These are phyloP conservation scores for Marasmius sp. DNA, from an alignment of 1,284 basidiomycete genomes.

Conservation along the genomic window DNA sequence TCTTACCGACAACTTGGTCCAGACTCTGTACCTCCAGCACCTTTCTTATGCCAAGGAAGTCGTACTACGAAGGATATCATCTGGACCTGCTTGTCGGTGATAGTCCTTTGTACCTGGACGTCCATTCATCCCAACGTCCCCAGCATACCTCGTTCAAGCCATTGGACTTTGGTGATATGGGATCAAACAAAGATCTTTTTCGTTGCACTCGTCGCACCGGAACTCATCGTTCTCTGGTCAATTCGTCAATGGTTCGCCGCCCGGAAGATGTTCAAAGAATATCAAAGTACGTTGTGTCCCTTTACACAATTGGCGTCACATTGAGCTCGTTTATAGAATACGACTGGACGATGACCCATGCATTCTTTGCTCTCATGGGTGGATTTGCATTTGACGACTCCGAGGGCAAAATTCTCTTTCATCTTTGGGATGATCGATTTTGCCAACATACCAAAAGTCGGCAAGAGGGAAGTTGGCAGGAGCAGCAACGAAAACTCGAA, in stretches of 20 bases:
- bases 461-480: background rate
- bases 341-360: conserved; percentile 23
- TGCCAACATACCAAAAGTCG: background rate
- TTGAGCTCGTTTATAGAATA: background rate
- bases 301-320: background rate
- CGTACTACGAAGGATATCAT: conserved; percentile 18
- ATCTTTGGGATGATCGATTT: background rate
- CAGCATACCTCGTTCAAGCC: background rate
- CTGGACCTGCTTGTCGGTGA: conserved; percentile 28
- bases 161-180: background rate
- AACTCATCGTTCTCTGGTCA: conserved; percentile 25
- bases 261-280: conserved; percentile 10
- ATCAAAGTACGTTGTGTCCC: conserved; percentile 1
- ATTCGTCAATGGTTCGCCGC: conserved; percentile 25
- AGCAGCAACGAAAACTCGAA: background rate
- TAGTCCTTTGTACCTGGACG: conserved; percentile 33
- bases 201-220: conserved; percentile 24
- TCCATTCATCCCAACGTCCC: conserved; percentile 35
- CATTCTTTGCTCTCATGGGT: conserved; percentile 27
- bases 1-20: background rate
- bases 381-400: conserved; percentile 21
- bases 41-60: background rate
- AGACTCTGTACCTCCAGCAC: background rate
- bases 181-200: conserved; percentile 20
- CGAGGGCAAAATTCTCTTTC: background rate